Conservation (phyloP, 2,329 filamentous ascomycete genomes). For the Periconia sp. region DNA sequence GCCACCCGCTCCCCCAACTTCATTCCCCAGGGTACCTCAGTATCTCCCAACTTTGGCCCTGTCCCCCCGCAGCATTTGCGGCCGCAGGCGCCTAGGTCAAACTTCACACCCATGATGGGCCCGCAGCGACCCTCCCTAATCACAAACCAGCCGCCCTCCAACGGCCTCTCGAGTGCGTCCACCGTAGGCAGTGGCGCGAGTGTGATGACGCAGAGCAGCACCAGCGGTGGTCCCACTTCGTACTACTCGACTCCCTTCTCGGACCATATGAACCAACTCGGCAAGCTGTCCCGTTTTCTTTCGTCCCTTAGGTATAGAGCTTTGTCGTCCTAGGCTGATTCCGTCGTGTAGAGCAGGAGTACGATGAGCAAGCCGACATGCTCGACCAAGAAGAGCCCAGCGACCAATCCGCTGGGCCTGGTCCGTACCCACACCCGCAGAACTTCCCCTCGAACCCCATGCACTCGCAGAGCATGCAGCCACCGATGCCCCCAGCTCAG, state of each 20-base stretch:
- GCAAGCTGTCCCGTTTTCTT: slow-evolving; percentile 72
- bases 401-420: slow-evolving; percentile 71
- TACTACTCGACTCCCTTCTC: slow-evolving; percentile 91
- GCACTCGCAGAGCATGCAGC: slow-evolving; percentile 42
- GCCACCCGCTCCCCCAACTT: slow-evolving; percentile 67
- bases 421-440: slow-evolving; percentile 65
- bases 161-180: slow-evolving; percentile 44
- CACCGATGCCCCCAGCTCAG: slow-evolving; percentile 45
- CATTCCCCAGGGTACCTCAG: slow-evolving; percentile 63
- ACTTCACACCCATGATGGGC: slow-evolving; percentile 51
- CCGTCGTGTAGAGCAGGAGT: slow-evolving; percentile 87
- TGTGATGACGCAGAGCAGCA: slow-evolving; percentile 44
- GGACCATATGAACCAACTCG: slow-evolving; percentile 93
- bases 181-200: slow-evolving; percentile 43
- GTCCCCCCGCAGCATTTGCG: slow-evolving; percentile 54
- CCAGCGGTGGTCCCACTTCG: slow-evolving; percentile 48
- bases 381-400: slow-evolving; percentile 77
- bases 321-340: slow-evolving; percentile 73
- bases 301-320: slow-evolving; percentile 58
- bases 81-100: slow-evolving; percentile 56
- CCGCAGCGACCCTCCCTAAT: slow-evolving; percentile 46
- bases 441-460: slow-evolving; percentile 57
- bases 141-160: slow-evolving; percentile 43
- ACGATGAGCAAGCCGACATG: slow-evolving; percentile 88
- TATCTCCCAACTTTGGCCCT: slow-evolving; percentile 65